A percentile compares a stretch with the other conserved stretches of the same genome.
Evolutionary conservation across 257 asterid genomes (phyloP).

Genomic region (Primulina eburnea): DNA sequence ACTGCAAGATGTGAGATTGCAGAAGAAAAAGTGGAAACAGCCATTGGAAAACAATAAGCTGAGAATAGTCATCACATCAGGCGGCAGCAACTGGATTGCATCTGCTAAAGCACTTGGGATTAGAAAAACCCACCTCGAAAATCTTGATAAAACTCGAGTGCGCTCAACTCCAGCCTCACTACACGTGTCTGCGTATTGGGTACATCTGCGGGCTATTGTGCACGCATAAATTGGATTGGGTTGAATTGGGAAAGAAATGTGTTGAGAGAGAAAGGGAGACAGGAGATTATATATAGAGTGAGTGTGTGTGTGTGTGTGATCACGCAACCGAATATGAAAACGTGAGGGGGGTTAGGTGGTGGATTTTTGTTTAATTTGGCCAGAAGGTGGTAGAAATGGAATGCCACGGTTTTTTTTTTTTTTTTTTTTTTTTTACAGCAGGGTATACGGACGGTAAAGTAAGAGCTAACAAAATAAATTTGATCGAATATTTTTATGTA

Average conservation of each 20-base stretch:
- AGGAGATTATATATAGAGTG: neutral
- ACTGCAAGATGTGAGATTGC: constrained; percentile 17
- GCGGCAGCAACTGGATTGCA: constrained; percentile 42
- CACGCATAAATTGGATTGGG: neutral
- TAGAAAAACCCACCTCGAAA: constrained; percentile 9
- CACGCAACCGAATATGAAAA: neutral
- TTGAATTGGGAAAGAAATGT: neutral
- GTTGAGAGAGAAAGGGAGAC: neutral
- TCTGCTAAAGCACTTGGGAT: constrained; percentile 25
- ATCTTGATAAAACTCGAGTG: neutral
- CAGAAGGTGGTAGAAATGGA: neutral
- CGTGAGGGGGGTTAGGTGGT: neutral
- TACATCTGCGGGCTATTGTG: neutral
- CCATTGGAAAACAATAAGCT: constrained; percentile 41
- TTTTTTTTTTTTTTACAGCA: neutral
- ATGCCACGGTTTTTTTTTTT: neutral
- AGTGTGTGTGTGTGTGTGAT: neutral
- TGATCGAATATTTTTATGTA: too few relatives aligned
- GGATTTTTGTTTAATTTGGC: neutral
- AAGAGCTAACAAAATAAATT: too few relatives aligned
- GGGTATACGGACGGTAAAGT: too few relatives aligned
- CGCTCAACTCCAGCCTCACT: neutral
- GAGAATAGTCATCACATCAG: constrained; percentile 59
- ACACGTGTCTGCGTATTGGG: neutral
- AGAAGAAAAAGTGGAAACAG: constrained; percentile 29